These are phyloP conservation scores for Coemansia biformis DNA, from an alignment of 192 early-diverging fungal species.

Conservation along the genomic window DNA sequence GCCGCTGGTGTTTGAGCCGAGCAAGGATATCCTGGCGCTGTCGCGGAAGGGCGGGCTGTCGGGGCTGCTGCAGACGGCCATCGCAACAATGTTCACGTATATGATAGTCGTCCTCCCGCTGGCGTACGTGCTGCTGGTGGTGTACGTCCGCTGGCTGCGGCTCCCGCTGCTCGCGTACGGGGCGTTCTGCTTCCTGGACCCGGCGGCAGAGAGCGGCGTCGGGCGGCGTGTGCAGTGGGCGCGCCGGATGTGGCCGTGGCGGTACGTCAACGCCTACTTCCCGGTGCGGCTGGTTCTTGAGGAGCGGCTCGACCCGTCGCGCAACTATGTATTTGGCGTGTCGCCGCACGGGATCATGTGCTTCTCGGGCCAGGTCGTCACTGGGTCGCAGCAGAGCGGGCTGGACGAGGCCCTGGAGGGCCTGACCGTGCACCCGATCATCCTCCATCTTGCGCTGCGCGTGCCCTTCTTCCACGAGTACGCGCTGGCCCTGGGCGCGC, in stretches of 20 bases:
- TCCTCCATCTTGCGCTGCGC: constrained; percentile 73
- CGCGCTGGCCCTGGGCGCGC: constrained; percentile 69
- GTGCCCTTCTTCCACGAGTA: constrained; percentile 82
- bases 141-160: constrained; percentile 20
- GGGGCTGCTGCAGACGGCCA: constrained; percentile 17
- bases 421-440: constrained; percentile 54
- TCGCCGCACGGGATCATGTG: constrained; percentile 91
- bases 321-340: constrained; percentile 82
- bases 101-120: constrained; percentile 35
- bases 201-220: constrained; percentile 32
- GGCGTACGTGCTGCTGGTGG: constrained; percentile 12
- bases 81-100: constrained; percentile 31
- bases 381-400: constrained; percentile 74
- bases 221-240: constrained; percentile 58
- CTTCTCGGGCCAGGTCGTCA: constrained; percentile 74
- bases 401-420: constrained; percentile 73
- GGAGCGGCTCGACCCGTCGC: constrained; percentile 73
- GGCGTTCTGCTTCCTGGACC: constrained; percentile 43
- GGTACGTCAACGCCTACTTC: constrained; percentile 77
- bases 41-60: constrained; percentile 21
- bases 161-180: constrained; percentile 33
- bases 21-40: constrained; percentile 29
- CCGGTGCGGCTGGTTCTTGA: constrained; percentile 77
- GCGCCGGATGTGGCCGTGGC: constrained; percentile 60
- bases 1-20: constrained; percentile 39